Conservation (phyloP, 805 yeast species). For the Clavispora asparagi region DNA sequence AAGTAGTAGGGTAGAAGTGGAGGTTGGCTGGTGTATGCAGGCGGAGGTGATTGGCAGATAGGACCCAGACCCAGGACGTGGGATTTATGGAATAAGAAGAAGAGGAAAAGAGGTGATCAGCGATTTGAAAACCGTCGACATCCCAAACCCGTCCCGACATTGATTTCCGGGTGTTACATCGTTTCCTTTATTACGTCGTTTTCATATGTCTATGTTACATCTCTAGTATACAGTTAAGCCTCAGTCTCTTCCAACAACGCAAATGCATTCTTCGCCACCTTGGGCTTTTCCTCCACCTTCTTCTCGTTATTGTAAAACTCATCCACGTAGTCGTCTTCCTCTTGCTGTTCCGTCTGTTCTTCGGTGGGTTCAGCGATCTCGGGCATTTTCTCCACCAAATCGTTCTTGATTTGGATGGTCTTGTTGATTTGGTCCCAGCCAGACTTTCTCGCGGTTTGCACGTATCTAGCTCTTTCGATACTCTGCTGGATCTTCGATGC, state of each 20-base stretch:
- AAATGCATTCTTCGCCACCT: constrained; percentile 21
- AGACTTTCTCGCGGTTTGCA: constrained; percentile 58
- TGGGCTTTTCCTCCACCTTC: constrained; percentile 3
- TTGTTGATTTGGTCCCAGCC: constrained; percentile 70
- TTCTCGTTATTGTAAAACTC: constrained; percentile 22
- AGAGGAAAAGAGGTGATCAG: too few relatives aligned
- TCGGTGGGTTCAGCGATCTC: constrained; percentile 9
- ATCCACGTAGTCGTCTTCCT: constrained; percentile 33
- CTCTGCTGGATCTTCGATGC: constrained; percentile 61
- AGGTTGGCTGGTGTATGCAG: not conserved
- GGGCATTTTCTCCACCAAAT: constrained; percentile 1
- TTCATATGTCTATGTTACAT: not conserved
- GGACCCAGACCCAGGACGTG: too few relatives aligned
- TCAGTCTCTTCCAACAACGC: constrained; percentile 37
- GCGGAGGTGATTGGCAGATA: too few relatives aligned
- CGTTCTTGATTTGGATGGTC: constrained; percentile 29
- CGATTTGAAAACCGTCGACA: too few relatives aligned
- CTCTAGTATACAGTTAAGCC: constrained; percentile 14
- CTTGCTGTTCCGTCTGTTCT: constrained; percentile 25
- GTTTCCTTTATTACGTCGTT: not conserved
- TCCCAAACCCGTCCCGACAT: too few relatives aligned
- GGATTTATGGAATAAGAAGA: too few relatives aligned
- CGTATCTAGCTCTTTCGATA: constrained; percentile 56
- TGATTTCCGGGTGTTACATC: too few relatives aligned
- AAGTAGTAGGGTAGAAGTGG: not conserved